Base-by-base conservation (phyloP, 495 filamentous ascomycete species). In the Penicillium desertorum region DNA sequence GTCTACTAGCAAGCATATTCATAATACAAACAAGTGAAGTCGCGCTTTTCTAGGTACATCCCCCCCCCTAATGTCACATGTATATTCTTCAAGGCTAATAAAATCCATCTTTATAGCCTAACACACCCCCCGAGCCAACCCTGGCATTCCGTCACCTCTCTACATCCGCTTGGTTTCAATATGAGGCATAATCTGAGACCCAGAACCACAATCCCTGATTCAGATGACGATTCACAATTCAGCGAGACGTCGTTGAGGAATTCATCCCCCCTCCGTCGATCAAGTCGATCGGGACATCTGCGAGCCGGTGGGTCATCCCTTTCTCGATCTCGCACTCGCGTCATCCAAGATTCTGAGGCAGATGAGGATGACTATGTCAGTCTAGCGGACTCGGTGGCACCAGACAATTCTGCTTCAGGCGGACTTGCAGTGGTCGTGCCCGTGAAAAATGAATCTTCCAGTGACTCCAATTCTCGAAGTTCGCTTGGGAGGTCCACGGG, bases 401-500 rank as follows among this genome's bases (percentile, higher is more conserved):
- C 51, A 19, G 47, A 51, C 30, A 45, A 19, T 20, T 11, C 4
- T 9, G 42, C 16, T 14, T 46, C 56, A 6, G 42, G 34, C 1
- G 61, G 44, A 11, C 17, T 76, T 25, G 68, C 75, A 55, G 77
- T 82, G 27, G 72, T 76, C 1, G 73, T 82, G 11, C 73, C 79
- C 1, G 23, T 23, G 23, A 75, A 68, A 34, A 62, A 62, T 43
- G 47, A 44, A 7, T 64, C 69, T 14, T 47, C 70, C 0, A 60
- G 57, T 22, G 64, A 65, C 22, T 69, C 68, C 0, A 54, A 34
- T 20, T 56, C 62, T 23, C 61, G 69, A 1, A 47, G 61, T 59
- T 63, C 77, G 4, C 22, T 66, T 19, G 74, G 67, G 4, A 66
- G 52, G 45, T 76, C 70, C 7, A 84, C 79, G 49, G 86, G 83